Evolutionary conservation across 2,329 filamentous ascomycete genomes (phyloP).

Genomic region (Fonsecaea pugnacius): DNA sequence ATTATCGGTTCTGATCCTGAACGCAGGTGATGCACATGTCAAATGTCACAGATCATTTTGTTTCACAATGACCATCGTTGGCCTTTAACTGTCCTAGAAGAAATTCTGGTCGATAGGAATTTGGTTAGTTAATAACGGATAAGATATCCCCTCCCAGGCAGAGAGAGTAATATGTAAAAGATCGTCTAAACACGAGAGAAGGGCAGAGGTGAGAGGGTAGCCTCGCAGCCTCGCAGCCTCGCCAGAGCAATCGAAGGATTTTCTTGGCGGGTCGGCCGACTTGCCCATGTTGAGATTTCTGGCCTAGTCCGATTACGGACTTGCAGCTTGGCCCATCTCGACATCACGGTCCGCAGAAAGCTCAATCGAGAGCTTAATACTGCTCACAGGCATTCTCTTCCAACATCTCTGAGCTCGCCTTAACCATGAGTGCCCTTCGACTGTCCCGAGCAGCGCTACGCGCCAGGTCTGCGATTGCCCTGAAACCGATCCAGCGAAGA

Average conservation of each 20-base stretch:
- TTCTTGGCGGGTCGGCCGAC: conserved; percentile 3
- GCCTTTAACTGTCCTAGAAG: background rate
- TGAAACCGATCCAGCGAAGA: conserved; percentile 78
- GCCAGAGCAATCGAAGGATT: background rate
- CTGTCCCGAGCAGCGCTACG: conserved; percentile 83
- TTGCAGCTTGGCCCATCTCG: conserved; percentile 26
- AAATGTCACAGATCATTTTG: background rate
- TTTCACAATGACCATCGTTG: background rate
- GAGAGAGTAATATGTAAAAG: too few species aligned
- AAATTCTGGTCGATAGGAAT: background rate
- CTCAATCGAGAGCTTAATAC: conserved; percentile 31
- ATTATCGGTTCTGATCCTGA: background rate
- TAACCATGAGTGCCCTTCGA: conserved; percentile 90
- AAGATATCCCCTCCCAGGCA: too few species aligned
- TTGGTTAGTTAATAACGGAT: background rate
- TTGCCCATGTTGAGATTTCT: background rate
- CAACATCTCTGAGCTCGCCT: conserved; percentile 2
- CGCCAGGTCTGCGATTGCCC: conserved; percentile 75
- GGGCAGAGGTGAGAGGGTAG: too few species aligned
- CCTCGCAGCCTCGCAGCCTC: too few species aligned
- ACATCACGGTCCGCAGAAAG: conserved; percentile 25
- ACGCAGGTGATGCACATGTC: background rate
- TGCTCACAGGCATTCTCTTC: conserved; percentile 4
- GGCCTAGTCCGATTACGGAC: conserved; percentile 17
- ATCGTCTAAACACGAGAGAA: too few species aligned